phyloP scores from a whole-genome alignment of 1,284 basidiomycete species.

The Stereum hirsutum region DNA sequence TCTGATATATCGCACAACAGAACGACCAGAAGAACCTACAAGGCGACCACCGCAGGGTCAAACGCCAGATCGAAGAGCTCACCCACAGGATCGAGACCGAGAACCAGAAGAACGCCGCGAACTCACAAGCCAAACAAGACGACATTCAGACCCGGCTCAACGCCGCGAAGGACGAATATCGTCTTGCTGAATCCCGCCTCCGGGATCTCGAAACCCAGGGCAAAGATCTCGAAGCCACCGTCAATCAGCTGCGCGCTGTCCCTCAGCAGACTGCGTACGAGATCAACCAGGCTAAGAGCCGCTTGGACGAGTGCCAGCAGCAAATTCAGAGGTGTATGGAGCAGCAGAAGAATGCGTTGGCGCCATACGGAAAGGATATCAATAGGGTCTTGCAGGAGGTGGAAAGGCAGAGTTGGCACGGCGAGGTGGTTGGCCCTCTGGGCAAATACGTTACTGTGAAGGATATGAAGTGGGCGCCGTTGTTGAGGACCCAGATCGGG shows the following conservation, averaged over 20 bases:
- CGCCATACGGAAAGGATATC: conserved; percentile 58
- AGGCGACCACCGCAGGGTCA: conserved; percentile 26
- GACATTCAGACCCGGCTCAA: conserved; percentile 42
- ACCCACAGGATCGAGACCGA: conserved; percentile 49
- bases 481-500: conserved; percentile 64
- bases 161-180: conserved; percentile 23
- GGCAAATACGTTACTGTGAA: conserved; percentile 73
- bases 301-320: conserved; percentile 32
- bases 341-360: conserved; percentile 44
- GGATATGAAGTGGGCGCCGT: conserved; percentile 59
- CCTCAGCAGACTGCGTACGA: conserved; percentile 26
- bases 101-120: conserved; percentile 40
- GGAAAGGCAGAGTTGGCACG: conserved; percentile 48
- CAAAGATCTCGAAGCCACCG: conserved; percentile 20
- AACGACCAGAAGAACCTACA: conserved; percentile 36
- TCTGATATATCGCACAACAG: conserved; percentile 26
- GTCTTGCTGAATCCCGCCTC: conserved; percentile 19
- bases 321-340: conserved; percentile 39
- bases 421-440: conserved; percentile 84
- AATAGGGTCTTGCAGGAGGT: conserved; percentile 54
- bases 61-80: conserved; percentile 37
- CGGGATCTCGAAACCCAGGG: conserved; percentile 17
- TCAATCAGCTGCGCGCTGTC: conserved; percentile 21
- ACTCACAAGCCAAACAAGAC: conserved; percentile 54
- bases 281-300: conserved; percentile 20